Conservation (phyloP, 1,139 yeast species). For the Candida pseudoviswanathii region DNA sequence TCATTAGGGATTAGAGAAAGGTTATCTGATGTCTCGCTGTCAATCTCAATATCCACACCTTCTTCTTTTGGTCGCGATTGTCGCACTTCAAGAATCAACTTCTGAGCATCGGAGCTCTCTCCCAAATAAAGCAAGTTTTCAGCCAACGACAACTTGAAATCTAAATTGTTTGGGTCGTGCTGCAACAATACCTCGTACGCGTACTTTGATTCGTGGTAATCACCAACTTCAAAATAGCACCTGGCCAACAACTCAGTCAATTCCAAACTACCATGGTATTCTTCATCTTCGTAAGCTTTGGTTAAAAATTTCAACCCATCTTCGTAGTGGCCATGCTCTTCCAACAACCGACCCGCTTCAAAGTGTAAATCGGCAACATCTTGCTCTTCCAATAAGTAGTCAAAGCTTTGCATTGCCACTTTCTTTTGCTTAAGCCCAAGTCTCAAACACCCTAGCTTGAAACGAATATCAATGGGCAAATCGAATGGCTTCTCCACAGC, state of each 20-base stretch:
- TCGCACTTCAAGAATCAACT: slow-evolving; percentile 55
- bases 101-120: slow-evolving; percentile 62
- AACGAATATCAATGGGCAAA: slow-evolving; percentile 85
- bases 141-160: slow-evolving; percentile 74
- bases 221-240: slow-evolving; percentile 75
- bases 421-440: slow-evolving; percentile 61
- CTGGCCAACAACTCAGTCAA: slow-evolving; percentile 68
- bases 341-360: slow-evolving; percentile 76
- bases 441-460: slow-evolving; percentile 75
- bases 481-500: slow-evolving; percentile 38
- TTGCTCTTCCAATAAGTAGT: slow-evolving; percentile 56
- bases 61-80: slow-evolving; percentile 15
- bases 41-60: slow-evolving; percentile 15
- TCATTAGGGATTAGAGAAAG: slow-evolving; percentile 30
- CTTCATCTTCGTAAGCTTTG: slow-evolving; percentile 47
- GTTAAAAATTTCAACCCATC: slow-evolving; percentile 72
- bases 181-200: slow-evolving; percentile 61
- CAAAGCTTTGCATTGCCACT: slow-evolving; percentile 71
- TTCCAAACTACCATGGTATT: slow-evolving; percentile 41
- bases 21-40: slow-evolving; percentile 14
- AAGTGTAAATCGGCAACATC: slow-evolving; percentile 72
- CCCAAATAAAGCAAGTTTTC: slow-evolving; percentile 79
- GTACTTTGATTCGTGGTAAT: slow-evolving; percentile 66
- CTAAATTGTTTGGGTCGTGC: slow-evolving; percentile 65
- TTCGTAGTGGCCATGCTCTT: slow-evolving; percentile 64